Evolutionary conservation across 345 rosid genomes (phyloP).

Genomic region (Streptanthus diversifolius): DNA sequence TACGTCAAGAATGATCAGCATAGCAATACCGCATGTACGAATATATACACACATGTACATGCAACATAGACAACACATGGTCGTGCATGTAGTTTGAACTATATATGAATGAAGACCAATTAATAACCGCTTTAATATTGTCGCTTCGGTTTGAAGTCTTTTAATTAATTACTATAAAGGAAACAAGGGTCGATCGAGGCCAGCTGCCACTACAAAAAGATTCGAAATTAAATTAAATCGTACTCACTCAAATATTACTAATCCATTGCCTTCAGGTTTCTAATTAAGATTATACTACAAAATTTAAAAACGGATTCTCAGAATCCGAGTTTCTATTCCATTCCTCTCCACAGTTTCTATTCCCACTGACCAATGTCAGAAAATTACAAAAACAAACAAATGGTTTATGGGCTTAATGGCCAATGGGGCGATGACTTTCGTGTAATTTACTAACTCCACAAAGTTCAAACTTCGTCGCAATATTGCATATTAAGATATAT

Average conservation of each 20-base stretch:
- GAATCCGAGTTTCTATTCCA: constrained; percentile 90
- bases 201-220: constrained; percentile 51
- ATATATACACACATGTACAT: background rate
- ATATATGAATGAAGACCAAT: background rate
- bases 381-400: background rate
- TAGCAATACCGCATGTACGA: background rate
- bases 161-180: constrained; percentile 7
- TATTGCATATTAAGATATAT: background rate
- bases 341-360: constrained; percentile 82
- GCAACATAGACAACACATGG: constrained; percentile 16
- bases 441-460: background rate
- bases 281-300: constrained; percentile 37
- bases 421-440: background rate
- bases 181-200: constrained; percentile 31
- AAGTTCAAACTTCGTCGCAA: background rate
- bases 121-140: constrained; percentile 15
- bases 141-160: constrained; percentile 33
- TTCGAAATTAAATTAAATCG: constrained; percentile 29
- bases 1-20: background rate
- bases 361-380: constrained; percentile 77
- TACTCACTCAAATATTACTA: background rate
- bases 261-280: constrained; percentile 24
- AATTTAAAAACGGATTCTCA: constrained; percentile 30
- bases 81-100: background rate
- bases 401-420: constrained; percentile 13